These are phyloP conservation scores for Pestalotiopsis sp. DNA, from an alignment of 2,329 filamentous ascomycete genomes.

Conservation along the genomic window DNA sequence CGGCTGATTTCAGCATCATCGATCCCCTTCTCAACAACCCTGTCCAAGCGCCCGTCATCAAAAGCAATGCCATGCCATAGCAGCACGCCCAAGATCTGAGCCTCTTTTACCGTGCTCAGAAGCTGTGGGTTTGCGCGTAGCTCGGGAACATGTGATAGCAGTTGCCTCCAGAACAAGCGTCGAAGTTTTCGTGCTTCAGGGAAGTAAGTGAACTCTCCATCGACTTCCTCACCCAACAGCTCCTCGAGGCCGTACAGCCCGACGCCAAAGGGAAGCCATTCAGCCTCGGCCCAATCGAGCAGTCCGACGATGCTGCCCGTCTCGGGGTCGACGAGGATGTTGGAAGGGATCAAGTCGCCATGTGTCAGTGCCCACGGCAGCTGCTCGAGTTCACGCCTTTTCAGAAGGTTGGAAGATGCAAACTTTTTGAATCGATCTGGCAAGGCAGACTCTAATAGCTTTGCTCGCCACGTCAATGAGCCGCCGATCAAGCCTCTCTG, in stretches of 20 bases:
- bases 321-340: slow-evolving; percentile 53
- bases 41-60: slow-evolving; percentile 60
- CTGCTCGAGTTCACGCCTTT: slow-evolving; percentile 37
- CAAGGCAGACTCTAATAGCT: slow-evolving; percentile 36
- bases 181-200: slow-evolving; percentile 45
- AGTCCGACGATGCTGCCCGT: slow-evolving; percentile 52
- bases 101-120: slow-evolving; percentile 31
- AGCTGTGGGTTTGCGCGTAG: slow-evolving; percentile 33
- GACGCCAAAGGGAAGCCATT: slow-evolving; percentile 61
- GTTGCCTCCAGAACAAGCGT: slow-evolving; percentile 49
- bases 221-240: slow-evolving; percentile 51
- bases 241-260: slow-evolving; percentile 64
- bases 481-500: slow-evolving; percentile 39
- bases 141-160: slow-evolving; percentile 37
- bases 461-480: slow-evolving; percentile 42
- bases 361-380: slow-evolving; percentile 62
- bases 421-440: slow-evolving; percentile 35
- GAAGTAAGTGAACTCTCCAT: slow-evolving; percentile 45
- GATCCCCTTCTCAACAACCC: slow-evolving; percentile 53
- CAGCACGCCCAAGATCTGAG: slow-evolving; percentile 56
- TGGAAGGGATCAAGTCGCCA: slow-evolving; percentile 60
- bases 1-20: slow-evolving; percentile 57
- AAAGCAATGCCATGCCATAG: slow-evolving; percentile 68
- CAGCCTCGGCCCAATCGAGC: slow-evolving; percentile 68
- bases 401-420: slow-evolving; percentile 26